phyloP scores from a whole-genome alignment of 768 basidiomycete genomes.

The Serendipita sp. region DNA sequence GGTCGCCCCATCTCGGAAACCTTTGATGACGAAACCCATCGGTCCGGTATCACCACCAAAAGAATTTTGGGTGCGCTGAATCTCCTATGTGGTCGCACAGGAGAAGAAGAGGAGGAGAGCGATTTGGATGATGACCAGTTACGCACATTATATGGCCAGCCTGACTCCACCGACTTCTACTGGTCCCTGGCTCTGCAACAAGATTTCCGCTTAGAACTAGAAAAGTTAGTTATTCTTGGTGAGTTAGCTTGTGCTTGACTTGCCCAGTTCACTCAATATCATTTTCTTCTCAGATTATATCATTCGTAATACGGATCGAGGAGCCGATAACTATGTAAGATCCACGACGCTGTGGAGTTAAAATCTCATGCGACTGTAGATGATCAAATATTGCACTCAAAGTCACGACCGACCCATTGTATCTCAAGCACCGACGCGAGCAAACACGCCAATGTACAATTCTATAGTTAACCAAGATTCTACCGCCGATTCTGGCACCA shows the following conservation, averaged over 20 bases:
- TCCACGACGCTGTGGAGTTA: not conserved
- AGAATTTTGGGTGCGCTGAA: constrained; percentile 52
- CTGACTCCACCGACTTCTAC: constrained; percentile 37
- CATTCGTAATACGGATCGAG: constrained; percentile 85
- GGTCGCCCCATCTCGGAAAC: constrained; percentile 72
- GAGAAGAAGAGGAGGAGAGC: constrained; percentile 54
- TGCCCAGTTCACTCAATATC: not conserved
- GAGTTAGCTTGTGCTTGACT: constrained; percentile 11
- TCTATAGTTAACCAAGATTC: constrained; percentile 7
- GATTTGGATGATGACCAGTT: constrained; percentile 31
- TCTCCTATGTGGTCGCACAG: constrained; percentile 74
- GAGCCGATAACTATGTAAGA: constrained; percentile 56
- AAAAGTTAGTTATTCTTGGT: constrained; percentile 87
- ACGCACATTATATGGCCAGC: constrained; percentile 8
- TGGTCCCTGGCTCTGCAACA: constrained; percentile 69
- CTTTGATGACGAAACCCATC: constrained; percentile 69
- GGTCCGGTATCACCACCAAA: constrained; percentile 52
- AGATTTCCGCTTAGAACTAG: constrained; percentile 74
- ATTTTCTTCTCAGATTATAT: constrained; percentile 46
- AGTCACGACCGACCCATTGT: constrained; percentile 64
- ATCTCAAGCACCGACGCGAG: constrained; percentile 58
- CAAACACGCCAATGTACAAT: constrained; percentile 7
- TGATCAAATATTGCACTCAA: constrained; percentile 82
- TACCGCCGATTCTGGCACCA: not conserved
- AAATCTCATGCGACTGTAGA: constrained; percentile 19